Base-by-base conservation (phyloP, 1,139 yeast genomes). In the Nadsonia commutata region DNA sequence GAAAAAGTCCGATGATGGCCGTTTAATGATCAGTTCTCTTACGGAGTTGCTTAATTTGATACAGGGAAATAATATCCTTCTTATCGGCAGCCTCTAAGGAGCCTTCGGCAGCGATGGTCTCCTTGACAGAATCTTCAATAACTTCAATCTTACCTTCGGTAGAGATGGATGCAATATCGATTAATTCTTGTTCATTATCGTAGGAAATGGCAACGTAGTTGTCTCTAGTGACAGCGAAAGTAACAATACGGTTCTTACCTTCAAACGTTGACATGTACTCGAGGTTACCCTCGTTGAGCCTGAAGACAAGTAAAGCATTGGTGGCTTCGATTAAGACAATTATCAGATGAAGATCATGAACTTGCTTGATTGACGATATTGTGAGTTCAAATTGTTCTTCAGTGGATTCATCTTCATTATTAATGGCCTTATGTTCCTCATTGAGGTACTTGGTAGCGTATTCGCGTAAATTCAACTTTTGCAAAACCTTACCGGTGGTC, bases 11-110 rank as follows among this genome's bases (percentile, higher is more conserved):
- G n/a, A n/a, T n/a, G n/a, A n/a, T n/a, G n/a, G n/a, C n/a, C n/a
- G n/a, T n/a, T 16, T 55, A 73, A 55, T 81, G 85, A 57, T 84
- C 95, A 50, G 93, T 81, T 60, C 94, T 78, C 64, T 85, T 85
- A 56, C 94, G 78, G 52, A 85, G 68, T 39, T 76, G 70, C 47
- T 73, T 71, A 36, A 76, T 68, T 43, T 71, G 70, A 59, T 80
- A 81, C 52, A 84, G 68, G 16, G 90, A 83, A 50, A 75, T 76
- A 43, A 75, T 61, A 16, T 77, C 78, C 19, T 48, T 49, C 56
- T 20, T 51, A 40, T 18, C 59, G 49, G 36, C 53, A 52, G 31
- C 47, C 47, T 18, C 48, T 21, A 40, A 49, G 37, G 41, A 61
- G 49, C 40, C 54, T 46, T 2, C 48, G 18, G 9, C 33, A 39